Base-by-base conservation (phyloP, 2,329 filamentous ascomycete species). In the Penicillium sp. region DNA sequence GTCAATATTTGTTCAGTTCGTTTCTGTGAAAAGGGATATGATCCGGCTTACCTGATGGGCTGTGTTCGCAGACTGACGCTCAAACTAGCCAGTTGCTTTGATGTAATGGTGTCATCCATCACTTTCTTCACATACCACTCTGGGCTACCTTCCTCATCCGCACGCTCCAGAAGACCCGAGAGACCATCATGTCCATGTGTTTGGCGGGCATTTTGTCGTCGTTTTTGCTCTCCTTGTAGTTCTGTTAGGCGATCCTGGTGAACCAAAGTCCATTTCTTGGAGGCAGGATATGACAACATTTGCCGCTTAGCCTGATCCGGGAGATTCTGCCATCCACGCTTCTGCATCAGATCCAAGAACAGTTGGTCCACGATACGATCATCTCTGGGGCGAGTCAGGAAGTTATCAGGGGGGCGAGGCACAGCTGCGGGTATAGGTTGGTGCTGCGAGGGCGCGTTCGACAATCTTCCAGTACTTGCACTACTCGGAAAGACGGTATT, bases 101-200 rank as follows among this genome's bases (percentile, higher is more conserved):
- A 84, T 50, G 92, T 91, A 62, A 97, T 91, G 58, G 86, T 90
- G 74, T 97, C 95, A 73, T 97, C 93, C 90, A 97, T 91, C 56
- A 97, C 90, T 72, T 91, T 93, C 71, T 91, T 89, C 49, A 99
- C 93, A 73, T 96, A 99, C 93, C 93, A 99, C 76, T 97, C 93
- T 3, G 94, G 94, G 46, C 91, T 95, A 40, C 92, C 93, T 74
- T 97, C 94, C 71, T 97, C 93, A 70, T 97, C 92, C 7, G 91
- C 91, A 64, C 90, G 87, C 37, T 87, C 85, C 36, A 91, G 83
- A 55, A 93, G 84, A 63, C 89, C 87, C 55, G 85, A 70, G 73
- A 71, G 83, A 10, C 75, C 84, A 52, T 87, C 83, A 50, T 82
- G 80, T 61, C 90, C 85, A 59, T 87, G 87, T 5, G 89, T 87